phyloP scores from a whole-genome alignment of 2,329 filamentous ascomycete species.

The Fusarium cyanostomum region DNA sequence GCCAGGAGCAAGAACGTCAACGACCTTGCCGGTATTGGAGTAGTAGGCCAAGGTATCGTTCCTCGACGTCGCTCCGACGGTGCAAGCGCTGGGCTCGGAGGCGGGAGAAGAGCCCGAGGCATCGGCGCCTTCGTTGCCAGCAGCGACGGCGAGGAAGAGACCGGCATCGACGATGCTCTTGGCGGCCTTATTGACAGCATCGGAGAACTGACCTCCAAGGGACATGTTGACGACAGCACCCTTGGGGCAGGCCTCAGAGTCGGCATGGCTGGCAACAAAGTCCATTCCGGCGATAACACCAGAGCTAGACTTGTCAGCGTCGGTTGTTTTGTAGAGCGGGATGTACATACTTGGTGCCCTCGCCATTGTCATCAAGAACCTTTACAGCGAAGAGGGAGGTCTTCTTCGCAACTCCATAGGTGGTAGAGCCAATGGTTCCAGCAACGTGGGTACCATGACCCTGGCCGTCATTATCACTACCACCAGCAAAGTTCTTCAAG shows the following conservation, averaged over 20 bases:
- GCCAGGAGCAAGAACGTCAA: constrained; percentile 64
- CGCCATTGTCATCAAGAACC: constrained; percentile 52
- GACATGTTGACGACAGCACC: constrained; percentile 66
- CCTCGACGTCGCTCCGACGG: constrained; percentile 59
- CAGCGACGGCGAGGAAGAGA: constrained; percentile 65
- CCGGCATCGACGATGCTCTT: constrained; percentile 56
- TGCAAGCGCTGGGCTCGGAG: constrained; percentile 59
- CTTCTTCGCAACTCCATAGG: constrained; percentile 55
- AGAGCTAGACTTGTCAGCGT: constrained; percentile 42
- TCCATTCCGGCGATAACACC: constrained; percentile 58
- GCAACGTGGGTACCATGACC: constrained; percentile 56
- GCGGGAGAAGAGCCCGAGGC: constrained; percentile 58
- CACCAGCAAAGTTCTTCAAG: constrained; percentile 43
- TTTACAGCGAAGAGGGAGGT: constrained; percentile 56
- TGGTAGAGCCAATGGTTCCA: constrained; percentile 47
- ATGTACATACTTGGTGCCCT: constrained; percentile 38
- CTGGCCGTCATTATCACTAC: constrained; percentile 43
- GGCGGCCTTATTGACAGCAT: constrained; percentile 61
- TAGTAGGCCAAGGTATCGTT: constrained; percentile 55
- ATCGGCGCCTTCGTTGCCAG: constrained; percentile 60
- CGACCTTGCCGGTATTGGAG: constrained; percentile 61
- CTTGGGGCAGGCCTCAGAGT: constrained; percentile 51
- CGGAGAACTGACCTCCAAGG: constrained; percentile 59
- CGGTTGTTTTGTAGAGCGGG: not conserved
- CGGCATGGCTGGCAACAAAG: constrained; percentile 52